phyloP scores from a whole-genome alignment of 2,329 filamentous ascomycete genomes.

The Mycosphaerella sp. region DNA sequence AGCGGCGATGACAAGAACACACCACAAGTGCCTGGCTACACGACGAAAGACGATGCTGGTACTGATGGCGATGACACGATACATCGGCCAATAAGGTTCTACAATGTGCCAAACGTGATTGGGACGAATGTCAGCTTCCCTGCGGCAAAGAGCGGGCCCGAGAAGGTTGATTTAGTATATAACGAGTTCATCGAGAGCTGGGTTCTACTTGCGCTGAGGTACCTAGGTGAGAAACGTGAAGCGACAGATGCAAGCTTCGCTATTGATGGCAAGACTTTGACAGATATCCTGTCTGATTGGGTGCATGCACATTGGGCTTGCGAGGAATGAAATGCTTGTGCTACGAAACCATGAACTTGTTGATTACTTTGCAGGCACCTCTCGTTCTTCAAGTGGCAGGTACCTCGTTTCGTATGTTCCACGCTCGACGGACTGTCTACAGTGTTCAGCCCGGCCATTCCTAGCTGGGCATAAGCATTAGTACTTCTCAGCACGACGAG shows the following conservation, averaged over 20 bases:
- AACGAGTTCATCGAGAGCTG: slow-evolving; percentile 85
- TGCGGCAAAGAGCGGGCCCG: slow-evolving; percentile 46
- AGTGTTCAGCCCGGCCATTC: not conserved
- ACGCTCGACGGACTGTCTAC: not conserved
- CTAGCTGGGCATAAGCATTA: too few relatives aligned
- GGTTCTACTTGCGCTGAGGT: slow-evolving; percentile 67
- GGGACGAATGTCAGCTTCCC: slow-evolving; percentile 63
- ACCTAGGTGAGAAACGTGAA: slow-evolving; percentile 47
- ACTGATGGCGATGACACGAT: slow-evolving; percentile 84
- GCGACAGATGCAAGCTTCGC: slow-evolving; percentile 48
- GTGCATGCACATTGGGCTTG: slow-evolving; percentile 48
- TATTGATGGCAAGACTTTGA: slow-evolving; percentile 50
- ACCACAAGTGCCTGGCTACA: slow-evolving; percentile 66
- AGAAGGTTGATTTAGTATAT: slow-evolving; percentile 80
- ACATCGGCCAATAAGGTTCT: slow-evolving; percentile 68
- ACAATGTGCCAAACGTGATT: slow-evolving; percentile 76
- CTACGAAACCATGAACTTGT: not conserved
- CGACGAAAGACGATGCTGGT: slow-evolving; percentile 77
- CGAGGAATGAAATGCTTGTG: not conserved
- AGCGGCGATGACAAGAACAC: slow-evolving; percentile 15
- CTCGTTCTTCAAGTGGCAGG: not conserved
- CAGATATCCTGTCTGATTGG: slow-evolving; percentile 55
- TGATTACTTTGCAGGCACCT: not conserved
- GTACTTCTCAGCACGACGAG: slow-evolving; percentile 1
- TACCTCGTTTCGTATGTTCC: not conserved